A percentile compares a stretch with the other conserved stretches of the same genome.
Evolutionary conservation across 1,284 basidiomycete genomes (phyloP).

Genomic region (Ganoderma lingzhi): DNA sequence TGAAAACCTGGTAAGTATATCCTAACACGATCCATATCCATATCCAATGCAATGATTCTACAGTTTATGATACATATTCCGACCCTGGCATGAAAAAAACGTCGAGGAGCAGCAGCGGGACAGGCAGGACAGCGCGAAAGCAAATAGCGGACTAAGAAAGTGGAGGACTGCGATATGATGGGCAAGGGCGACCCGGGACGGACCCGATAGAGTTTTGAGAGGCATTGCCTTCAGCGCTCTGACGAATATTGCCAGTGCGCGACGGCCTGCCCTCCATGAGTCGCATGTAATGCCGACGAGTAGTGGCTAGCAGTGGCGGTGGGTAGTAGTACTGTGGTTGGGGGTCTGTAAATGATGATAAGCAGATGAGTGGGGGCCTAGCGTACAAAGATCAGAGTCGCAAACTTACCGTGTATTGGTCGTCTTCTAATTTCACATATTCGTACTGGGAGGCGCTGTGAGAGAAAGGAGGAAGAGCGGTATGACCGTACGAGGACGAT

Average conservation of each 20-base stretch:
- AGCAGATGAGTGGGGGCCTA: background rate
- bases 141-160: conserved; percentile 10
- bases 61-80: conserved; percentile 22
- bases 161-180: background rate
- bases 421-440: conserved; percentile 65
- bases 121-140: conserved; percentile 22
- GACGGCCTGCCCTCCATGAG: conserved; percentile 41
- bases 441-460: conserved; percentile 44
- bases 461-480: conserved; percentile 37
- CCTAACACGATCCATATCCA: conserved; percentile 3
- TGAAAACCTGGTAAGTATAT: conserved; percentile 8
- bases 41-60: conserved; percentile 19
- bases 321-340: conserved; percentile 38
- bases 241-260: conserved; percentile 73
- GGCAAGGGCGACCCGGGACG: background rate
- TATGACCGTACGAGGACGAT: conserved; percentile 35
- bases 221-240: conserved; percentile 49
- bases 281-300: conserved; percentile 36
- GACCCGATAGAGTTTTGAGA: background rate
- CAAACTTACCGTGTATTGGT: conserved; percentile 60
- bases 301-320: conserved; percentile 33
- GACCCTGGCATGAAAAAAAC: conserved; percentile 13
- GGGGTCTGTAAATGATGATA: conserved; percentile 20
- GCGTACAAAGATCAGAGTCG: background rate
- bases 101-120: conserved; percentile 13